Evolutionary conservation across 306 rosid species (phyloP).

Genomic region (Clitoria ternatea): DNA sequence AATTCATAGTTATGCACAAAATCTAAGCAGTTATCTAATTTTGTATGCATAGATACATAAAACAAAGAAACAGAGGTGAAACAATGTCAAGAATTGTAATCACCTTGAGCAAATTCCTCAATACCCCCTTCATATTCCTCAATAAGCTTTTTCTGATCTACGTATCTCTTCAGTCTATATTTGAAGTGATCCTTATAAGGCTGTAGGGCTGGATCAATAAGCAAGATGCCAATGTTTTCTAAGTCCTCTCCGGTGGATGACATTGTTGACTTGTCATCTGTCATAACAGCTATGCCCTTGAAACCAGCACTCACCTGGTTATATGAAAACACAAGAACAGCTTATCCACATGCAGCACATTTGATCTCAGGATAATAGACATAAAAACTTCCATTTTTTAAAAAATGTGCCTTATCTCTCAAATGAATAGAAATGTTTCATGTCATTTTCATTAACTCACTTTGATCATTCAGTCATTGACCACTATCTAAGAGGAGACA

Average conservation of each 20-base stretch:
- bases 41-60: neutral
- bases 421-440: constrained; percentile 12
- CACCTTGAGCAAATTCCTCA: constrained; percentile 81
- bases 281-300: constrained; percentile 46
- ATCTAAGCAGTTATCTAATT: neutral
- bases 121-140: constrained; percentile 77
- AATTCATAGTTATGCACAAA: neutral
- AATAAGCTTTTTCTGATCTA: constrained; percentile 61
- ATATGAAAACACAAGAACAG: constrained; percentile 27
- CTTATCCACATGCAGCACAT: constrained; percentile 23
- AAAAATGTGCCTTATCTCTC: neutral
- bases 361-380: neutral
- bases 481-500: neutral
- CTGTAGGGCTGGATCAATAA: constrained; percentile 55
- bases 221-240: constrained; percentile 54
- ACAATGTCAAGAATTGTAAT: constrained; percentile 19
- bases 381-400: neutral
- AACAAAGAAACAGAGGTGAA: neutral
- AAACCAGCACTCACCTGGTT: constrained; percentile 45
- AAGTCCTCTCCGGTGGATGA: constrained; percentile 36
- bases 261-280: constrained; percentile 47
- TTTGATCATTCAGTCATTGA: constrained; percentile 9
- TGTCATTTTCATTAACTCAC: constrained; percentile 8
- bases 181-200: constrained; percentile 66
- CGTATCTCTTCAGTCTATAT: constrained; percentile 57